Conservation (phyloP, 2,329 filamentous ascomycete species). For the Calonectria henricotiae region DNA sequence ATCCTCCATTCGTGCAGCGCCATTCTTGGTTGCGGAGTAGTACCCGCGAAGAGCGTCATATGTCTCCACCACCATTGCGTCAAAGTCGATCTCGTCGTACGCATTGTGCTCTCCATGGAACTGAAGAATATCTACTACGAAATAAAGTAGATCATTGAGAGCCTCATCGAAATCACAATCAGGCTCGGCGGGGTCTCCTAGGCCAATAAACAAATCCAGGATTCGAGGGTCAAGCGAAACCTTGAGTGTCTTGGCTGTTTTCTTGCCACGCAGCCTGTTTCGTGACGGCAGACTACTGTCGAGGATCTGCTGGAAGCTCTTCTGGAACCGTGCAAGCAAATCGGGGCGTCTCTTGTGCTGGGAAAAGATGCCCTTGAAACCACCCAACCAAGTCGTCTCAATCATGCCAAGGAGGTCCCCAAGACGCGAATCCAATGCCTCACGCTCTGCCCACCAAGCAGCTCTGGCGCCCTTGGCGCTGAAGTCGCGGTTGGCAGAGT, state of each 20-base stretch:
- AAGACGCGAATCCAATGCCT: slow-evolving; percentile 84
- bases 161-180: slow-evolving; percentile 87
- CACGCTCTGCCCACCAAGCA: slow-evolving; percentile 92
- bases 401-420: slow-evolving; percentile 86
- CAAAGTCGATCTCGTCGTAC: slow-evolving; percentile 98
- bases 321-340: slow-evolving; percentile 82
- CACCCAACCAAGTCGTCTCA: slow-evolving; percentile 94
- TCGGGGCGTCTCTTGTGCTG: slow-evolving; percentile 76
- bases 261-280: slow-evolving; percentile 73
- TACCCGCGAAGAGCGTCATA: slow-evolving; percentile 88
- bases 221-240: slow-evolving; percentile 75
- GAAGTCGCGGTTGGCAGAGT: slow-evolving; percentile 77
- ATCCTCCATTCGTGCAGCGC: slow-evolving; percentile 61
- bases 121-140: slow-evolving; percentile 95
- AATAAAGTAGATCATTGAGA: slow-evolving; percentile 94
- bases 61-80: slow-evolving; percentile 89
- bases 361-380: slow-evolving; percentile 95
- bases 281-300: slow-evolving; percentile 91
- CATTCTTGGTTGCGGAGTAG: slow-evolving; percentile 69
- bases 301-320: slow-evolving; percentile 83
- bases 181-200: slow-evolving; percentile 81
- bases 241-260: slow-evolving; percentile 61
- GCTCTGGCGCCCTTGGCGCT: slow-evolving; percentile 82
- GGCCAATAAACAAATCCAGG: slow-evolving; percentile 88
- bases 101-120: slow-evolving; percentile 97